Evolutionary conservation across 2,329 filamentous ascomycete species (phyloP), one percentile per base, ranked within the genome.

Genomic region (Onygenales sp.): DNA sequence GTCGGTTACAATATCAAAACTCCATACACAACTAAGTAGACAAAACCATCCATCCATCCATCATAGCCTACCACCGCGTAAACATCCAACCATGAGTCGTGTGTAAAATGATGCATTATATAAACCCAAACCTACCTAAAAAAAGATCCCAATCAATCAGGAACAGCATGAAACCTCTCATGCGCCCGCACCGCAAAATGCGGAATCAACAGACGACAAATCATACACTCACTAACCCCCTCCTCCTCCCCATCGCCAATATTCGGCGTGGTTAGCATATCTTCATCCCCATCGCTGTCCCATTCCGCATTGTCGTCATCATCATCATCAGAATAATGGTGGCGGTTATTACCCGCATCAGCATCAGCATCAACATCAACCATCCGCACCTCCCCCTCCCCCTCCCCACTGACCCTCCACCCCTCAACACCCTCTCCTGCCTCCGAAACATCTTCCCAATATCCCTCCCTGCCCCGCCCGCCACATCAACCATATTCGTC

Each of bases 391-490:
- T 33, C 44, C n/a, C 39, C 14, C 21, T 39, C 46, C 21, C 21
- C 49, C 3, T 47, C 42, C 31, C 54, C 45, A 37, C 52, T 54
- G 2, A 63, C 56, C 76, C 14, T 51, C 54, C 51, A 56, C 39
- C 51, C 8, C 40, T 51, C 34, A 51, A 37, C 40, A 49, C 46
- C n/a, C 54, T 1, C 83, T 88, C 84, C 65, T 94, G 89, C 52
- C 76, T 77, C 62, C 75, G 82, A 66, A 96, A 94, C 89, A 96
- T 94, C 62, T 76, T 80, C 1, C 79, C 79, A 59, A 96, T 95
- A 62, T 95, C 84, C 58, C 86, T 77, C 1, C 87, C 88, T n/a
- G 78, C 75, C 11, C 73, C 73, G 4, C 79, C 81, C 13, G 73
- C 75, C 42, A 78, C 74, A 1, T 78, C 78, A 1, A 78, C 77